Evolutionary conservation across 441 rosid species (phyloP), one percentile per base, ranked within the genome.

Genomic region (Jatropha multifida): DNA sequence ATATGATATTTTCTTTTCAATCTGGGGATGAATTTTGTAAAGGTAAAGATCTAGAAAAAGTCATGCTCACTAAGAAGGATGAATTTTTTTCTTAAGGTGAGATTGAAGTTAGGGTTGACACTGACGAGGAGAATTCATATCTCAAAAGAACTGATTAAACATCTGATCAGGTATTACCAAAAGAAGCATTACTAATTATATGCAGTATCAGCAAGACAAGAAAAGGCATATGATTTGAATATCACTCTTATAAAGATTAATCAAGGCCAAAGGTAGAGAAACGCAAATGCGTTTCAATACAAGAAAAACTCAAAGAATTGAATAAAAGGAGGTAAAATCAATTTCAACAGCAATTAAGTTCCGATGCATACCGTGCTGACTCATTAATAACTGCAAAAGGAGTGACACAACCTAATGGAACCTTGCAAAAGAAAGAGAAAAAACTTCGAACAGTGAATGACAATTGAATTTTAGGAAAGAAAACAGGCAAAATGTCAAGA

Each of bases 351-450:
- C 42, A 49, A 62, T n/a, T 68, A 74, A 61, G 73, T 4, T 46
- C 58, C 32, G 74, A 72, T 7, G 54, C 75, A 67, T 88, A 94
- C 99, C 96, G 73, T 78, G 99, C 90, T 14, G 98, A 88, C 82
- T 93, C 92, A 80, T 91, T 91, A 56, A 87, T 73, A 40, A 93
- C 65, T 18, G 94, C 93, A 83, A 92, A 93, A 54, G 98, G 99
- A 17, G 97, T 91, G 70, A 91, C 96, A 80, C 94, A 90, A 73
- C 98, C 99, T 75, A 93, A 79, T 0, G 99, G 86, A 7, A 93
- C 97, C 98, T 95, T 71, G 66, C 79, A 69, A 69, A 75, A 58
- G 7, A 42, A 12, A 79, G 67, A 79, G 15, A 49, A 42, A 71
- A 68, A 77, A 41, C 15, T 67, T 59, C 12, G 82, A 54, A 65